These are phyloP conservation scores for Artemisia annua DNA, from an alignment of 129 eudicot genomes.

Conservation along the genomic window DNA sequence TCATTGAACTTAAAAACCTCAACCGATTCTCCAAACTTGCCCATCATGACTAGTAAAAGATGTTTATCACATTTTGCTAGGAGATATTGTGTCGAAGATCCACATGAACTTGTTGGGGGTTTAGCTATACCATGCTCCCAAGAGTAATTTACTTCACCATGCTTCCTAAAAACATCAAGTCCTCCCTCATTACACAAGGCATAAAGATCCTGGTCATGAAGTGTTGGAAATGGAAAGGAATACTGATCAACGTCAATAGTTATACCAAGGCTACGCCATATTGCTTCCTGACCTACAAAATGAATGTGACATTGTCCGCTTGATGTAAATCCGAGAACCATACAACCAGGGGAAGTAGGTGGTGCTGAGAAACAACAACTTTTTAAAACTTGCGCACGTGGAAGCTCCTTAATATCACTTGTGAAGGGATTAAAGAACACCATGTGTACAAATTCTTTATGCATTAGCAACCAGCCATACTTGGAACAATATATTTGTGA, in stretches of 20 bases:
- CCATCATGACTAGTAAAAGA: too few species aligned
- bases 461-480: conserved; percentile 21
- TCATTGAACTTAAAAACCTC: too few species aligned
- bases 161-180: not conserved
- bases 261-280: not conserved
- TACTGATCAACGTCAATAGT: not conserved
- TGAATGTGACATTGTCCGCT: not conserved
- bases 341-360: conserved; percentile 6
- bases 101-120: too few species aligned
- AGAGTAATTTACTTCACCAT: too few species aligned
- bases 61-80: too few species aligned
- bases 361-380: conserved; percentile 7
- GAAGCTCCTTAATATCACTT: not conserved
- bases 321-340: conserved; percentile 2
- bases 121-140: too few species aligned
- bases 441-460: not conserved
- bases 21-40: too few species aligned
- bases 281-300: not conserved
- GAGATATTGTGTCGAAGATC: too few species aligned
- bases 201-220: conserved; percentile 2
- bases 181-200: not conserved
- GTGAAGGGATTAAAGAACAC: conserved; percentile 25
- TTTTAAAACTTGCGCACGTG: not conserved
- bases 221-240: not conserved
- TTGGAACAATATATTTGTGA: not conserved